Base-by-base conservation (phyloP, 2,329 filamentous ascomycete genomes). In the Scytalidium sp. region DNA sequence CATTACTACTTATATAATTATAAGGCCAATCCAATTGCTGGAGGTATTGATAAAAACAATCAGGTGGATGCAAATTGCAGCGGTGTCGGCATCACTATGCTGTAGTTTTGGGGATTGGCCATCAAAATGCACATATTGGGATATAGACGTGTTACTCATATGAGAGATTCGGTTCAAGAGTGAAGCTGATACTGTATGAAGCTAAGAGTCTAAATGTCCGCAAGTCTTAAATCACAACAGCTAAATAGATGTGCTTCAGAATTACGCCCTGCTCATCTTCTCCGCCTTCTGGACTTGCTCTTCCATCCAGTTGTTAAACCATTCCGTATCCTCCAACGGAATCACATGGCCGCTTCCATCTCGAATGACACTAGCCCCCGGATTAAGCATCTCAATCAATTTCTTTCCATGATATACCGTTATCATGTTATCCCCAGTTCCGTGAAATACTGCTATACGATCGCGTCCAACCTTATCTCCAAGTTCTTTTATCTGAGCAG, bases 1-100 rank as follows among this genome's bases (percentile, higher is more conserved):
- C 91, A 99, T 70, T 99, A 92, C 73, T 99, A 99, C 70, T 76
- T 99, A 25, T 99, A 95, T 79, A 99, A 99, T 72, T 99, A 97
- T 75, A 84, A 90, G 50, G 89, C 90, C 11, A 85, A 88, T 52
- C 84, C 85, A n/a, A 87, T 99, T 62, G 75, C 83, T 1, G 92
- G 94, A 44, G 94, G 94, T 19, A 84, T 97, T 41, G 85, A 97
- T 67, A 79, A 80, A 62, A 83, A 80, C 63, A 96, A 95, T 66
- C 74, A 83, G 60, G 76, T 93, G 36, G 92, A 96, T 65, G 81
- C 85, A 59, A 80, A 81, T 55, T 82, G 91, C 65, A 94, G 92
- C 60, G 93, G 94, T 1, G 84, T 99, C 52, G 94, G 94, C 36
- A 81, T 96, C 64, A 90, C 96, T 20, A 91, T 96, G 84, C 74